Conservation (phyloP, 768 basidiomycete species). For the Epithele typhae region DNA sequence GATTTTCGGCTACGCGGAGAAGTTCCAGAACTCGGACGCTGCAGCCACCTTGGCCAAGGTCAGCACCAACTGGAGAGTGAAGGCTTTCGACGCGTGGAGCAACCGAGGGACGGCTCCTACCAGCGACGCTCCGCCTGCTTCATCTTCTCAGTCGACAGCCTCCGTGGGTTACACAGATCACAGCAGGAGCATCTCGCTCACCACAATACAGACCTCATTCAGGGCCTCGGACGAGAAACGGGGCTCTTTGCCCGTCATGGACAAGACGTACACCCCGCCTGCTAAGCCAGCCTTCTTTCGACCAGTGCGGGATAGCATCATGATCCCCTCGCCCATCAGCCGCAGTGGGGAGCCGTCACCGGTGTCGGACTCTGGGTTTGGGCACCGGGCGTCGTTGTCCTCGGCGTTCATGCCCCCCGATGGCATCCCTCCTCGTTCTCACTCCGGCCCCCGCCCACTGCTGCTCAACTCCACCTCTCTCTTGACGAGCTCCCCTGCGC, state of each 20-base stretch:
- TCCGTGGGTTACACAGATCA: conserved; percentile 4
- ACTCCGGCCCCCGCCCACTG: conserved; percentile 56
- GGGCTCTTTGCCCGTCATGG: conserved; percentile 38
- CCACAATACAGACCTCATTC: conserved; percentile 2
- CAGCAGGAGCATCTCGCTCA: conserved; percentile 12
- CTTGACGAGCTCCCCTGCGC: conserved; percentile 18
- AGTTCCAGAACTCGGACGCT: conserved; percentile 68
- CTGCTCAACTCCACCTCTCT: conserved; percentile 46
- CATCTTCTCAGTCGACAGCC: conserved; percentile 1
- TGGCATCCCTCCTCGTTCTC: conserved; percentile 22
- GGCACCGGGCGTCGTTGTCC: conserved; percentile 38
- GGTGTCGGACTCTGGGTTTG: conserved; percentile 28
- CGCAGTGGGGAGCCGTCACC: conserved; percentile 16
- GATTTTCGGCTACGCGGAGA: conserved; percentile 71
- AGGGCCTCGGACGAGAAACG: conserved; percentile 20
- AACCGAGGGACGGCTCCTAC: conserved; percentile 17
- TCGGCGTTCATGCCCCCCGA: conserved; percentile 35
- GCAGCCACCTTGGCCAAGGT: conserved; percentile 67
- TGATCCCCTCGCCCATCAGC: conserved; percentile 13
- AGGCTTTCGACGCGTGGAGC: conserved; percentile 40
- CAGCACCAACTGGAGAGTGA: conserved; percentile 73
- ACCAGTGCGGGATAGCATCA: conserved; percentile 51
- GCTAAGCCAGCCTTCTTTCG: conserved; percentile 55
- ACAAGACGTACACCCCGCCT: conserved; percentile 47
- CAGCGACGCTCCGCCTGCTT: conserved; percentile 9